Base-by-base conservation (phyloP, 495 filamentous ascomycete species). In the Penicillium psychrofluorescens region DNA sequence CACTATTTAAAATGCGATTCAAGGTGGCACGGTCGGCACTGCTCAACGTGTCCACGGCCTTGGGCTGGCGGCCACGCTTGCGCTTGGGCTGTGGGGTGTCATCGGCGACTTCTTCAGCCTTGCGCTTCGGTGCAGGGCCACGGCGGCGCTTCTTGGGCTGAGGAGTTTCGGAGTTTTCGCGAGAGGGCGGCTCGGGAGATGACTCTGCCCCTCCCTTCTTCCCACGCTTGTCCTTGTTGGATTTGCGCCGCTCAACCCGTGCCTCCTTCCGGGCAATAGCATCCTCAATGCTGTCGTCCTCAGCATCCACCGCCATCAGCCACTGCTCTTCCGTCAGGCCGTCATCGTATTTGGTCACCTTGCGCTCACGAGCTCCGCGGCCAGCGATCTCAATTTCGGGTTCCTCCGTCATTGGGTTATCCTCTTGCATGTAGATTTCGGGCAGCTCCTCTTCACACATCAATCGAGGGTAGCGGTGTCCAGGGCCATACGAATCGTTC, bases 271-370 rank as follows among this genome's bases (percentile, higher is more conserved):
- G 77, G 36, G 88, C 89, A 27, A 94, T 88, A 10, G 91, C 92
- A 44, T 87, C 90, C 60, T 98, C 92, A 38, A 95, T 87, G 0
- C 79, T 83, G 49, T 97, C 94, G 8, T 98, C 92, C 43, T 96
- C 90, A 45, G 94, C 87, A 58, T 97, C 92, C 31, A 98, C 89
- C 43, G 92, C 91, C 60, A 78, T 74, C 29, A 86, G 61, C 92
- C 92, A 98, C 67, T 98, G 94, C 67, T 97, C 92, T 62, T 97
- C 94, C 4, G 92, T 95, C 35, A 98, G 82, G 27, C 94, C 92
- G 56, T 98, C 92, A 61, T 98, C 92, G 61, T 98, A 98, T 60
- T 86, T 86, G 46, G 95, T 89, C 41, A 86, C 76, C 56, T 87
- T 96, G 53, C 92, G 80, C 68, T 97, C 94, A 67, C 92, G 83